These are phyloP conservation scores for Fusarium pseudograminearum DNA, from an alignment of 2,329 filamentous ascomycete genomes.

Conservation along the genomic window DNA sequence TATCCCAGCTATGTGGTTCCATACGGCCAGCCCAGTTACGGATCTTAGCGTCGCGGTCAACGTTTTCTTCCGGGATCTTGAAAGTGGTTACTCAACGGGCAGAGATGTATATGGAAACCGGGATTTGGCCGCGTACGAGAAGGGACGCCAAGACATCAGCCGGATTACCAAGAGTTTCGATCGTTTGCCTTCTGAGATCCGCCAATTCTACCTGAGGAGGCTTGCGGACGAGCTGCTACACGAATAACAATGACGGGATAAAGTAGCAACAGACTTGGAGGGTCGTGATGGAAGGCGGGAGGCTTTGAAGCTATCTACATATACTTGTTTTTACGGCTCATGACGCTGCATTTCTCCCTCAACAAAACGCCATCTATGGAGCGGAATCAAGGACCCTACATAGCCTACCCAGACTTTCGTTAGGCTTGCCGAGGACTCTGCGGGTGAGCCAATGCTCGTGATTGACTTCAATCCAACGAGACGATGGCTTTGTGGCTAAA, in stretches of 20 bases:
- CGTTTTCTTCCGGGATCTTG: slow-evolving; percentile 83
- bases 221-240: slow-evolving; percentile 74
- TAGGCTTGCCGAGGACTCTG: slow-evolving; percentile 1
- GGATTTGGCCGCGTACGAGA: slow-evolving; percentile 87
- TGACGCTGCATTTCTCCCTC: slow-evolving; percentile 9
- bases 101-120: slow-evolving; percentile 90
- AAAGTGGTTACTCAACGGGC: slow-evolving; percentile 76
- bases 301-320: not conserved
- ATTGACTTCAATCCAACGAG: slow-evolving; percentile 2
- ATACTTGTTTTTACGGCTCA: not conserved
- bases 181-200: slow-evolving; percentile 72
- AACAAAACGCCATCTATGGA: not conserved
- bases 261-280: slow-evolving; percentile 1
- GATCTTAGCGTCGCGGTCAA: slow-evolving; percentile 83
- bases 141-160: slow-evolving; percentile 77
- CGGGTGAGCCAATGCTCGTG: not conserved
- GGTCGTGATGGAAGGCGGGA: not conserved
- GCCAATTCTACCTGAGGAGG: slow-evolving; percentile 80
- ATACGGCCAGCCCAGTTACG: slow-evolving; percentile 73
- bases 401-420: slow-evolving; percentile 1
- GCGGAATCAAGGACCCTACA: slow-evolving; percentile 2
- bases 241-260: slow-evolving; percentile 28
- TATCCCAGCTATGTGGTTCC: slow-evolving; percentile 86
- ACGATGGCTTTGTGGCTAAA: slow-evolving; percentile 11
- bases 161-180: slow-evolving; percentile 75